Evolutionary conservation across 192 early-diverging fungal species (phyloP).

Genomic region (Coemansia guatemalensis): DNA sequence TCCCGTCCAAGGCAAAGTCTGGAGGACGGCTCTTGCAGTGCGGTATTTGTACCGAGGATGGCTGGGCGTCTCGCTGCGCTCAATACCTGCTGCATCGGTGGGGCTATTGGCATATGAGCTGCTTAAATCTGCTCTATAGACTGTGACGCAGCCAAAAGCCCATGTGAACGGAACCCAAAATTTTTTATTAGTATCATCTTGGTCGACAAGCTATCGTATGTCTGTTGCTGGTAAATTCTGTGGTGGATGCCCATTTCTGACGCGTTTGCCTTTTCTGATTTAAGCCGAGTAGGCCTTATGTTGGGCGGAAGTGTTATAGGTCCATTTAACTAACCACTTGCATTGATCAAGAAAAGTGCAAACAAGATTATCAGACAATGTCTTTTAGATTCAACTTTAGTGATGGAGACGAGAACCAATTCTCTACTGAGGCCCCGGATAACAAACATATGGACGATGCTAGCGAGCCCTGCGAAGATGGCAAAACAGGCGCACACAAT

Average conservation of each 20-base stretch:
- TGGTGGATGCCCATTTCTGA: neutral
- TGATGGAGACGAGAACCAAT: conserved; percentile 24
- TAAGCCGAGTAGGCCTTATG: neutral
- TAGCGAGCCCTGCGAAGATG: neutral
- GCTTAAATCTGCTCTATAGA: conserved; percentile 24
- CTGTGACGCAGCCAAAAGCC: neutral
- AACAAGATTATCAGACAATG: conserved; percentile 12
- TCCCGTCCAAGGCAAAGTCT: conserved; percentile 17
- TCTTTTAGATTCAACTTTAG: conserved; percentile 52
- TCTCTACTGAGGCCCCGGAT: neutral
- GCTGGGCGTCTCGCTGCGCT: conserved; percentile 47
- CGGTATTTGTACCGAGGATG: conserved; percentile 47
- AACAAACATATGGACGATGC: neutral
- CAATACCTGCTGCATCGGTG: conserved; percentile 42
- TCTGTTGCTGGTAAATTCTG: neutral
- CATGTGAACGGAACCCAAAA: neutral
- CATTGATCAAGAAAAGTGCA: no score
- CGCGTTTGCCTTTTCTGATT: neutral
- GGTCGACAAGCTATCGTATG: neutral
- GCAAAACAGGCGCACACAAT: neutral
- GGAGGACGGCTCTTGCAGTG: conserved; percentile 14
- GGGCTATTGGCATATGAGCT: conserved; percentile 47
- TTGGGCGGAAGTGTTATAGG: neutral
- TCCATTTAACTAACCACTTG: neutral
- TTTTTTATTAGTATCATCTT: neutral